Evolutionary conservation across 495 filamentous ascomycete species (phyloP).

Genomic region (Neurospora tetrasperma): DNA sequence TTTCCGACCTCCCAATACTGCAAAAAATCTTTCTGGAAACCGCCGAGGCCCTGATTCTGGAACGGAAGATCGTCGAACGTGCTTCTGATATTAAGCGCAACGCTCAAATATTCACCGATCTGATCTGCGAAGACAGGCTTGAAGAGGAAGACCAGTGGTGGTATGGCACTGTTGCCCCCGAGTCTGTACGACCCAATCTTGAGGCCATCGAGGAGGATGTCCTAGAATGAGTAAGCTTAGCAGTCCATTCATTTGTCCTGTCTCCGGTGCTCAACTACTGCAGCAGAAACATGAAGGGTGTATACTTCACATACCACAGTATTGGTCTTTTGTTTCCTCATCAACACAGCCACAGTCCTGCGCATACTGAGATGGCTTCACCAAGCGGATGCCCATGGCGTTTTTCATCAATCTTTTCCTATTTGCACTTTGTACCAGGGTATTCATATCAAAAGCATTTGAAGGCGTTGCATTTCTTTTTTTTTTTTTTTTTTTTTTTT

Average conservation of each 20-base stretch:
- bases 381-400: neutral
- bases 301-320: neutral
- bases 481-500: neutral
- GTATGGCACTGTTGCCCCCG: slow-evolving; percentile 33
- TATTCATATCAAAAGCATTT: neutral
- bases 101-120: slow-evolving; percentile 38
- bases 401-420: neutral
- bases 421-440: neutral
- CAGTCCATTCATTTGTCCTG: neutral
- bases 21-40: slow-evolving; percentile 43
- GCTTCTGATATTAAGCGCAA: slow-evolving; percentile 44
- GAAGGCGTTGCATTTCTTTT: neutral
- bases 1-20: slow-evolving; percentile 39
- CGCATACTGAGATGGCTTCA: neutral
- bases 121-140: slow-evolving; percentile 42
- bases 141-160: slow-evolving; percentile 45
- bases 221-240: slow-evolving; percentile 18
- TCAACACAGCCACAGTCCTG: neutral
- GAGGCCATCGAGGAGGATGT: slow-evolving; percentile 39
- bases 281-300: neutral
- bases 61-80: slow-evolving; percentile 41
- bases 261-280: neutral
- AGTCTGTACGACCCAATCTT: slow-evolving; percentile 34
- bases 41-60: slow-evolving; percentile 44
- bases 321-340: neutral